A percentile compares a stretch with the other conserved stretches of the same genome.
Conservation (phyloP, 805 yeast genomes). For the Saturnispora serradocipensis region DNA sequence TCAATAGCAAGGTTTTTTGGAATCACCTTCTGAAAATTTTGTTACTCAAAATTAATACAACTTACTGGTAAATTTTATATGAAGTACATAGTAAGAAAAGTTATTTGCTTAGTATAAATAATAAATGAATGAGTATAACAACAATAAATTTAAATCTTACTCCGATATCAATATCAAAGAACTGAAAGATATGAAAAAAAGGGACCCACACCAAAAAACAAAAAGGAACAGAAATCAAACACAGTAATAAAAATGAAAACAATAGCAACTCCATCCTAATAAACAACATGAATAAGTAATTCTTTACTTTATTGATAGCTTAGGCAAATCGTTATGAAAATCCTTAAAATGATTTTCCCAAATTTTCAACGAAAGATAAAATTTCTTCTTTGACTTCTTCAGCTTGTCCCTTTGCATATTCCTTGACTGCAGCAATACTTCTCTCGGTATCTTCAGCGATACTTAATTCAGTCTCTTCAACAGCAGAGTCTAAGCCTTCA, state of each 20-base stretch:
- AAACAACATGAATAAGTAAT: neutral
- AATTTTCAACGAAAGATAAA: constrained; percentile 16
- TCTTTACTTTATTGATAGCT: neutral
- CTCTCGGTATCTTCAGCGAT: constrained; percentile 17
- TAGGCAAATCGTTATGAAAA: neutral
- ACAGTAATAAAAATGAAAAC: neutral
- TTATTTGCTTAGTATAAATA: neutral
- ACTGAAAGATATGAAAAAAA: neutral
- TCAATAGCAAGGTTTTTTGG: constrained; percentile 1
- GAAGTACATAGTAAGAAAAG: neutral
- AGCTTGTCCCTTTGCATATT: constrained; percentile 17
- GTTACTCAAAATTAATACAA: neutral
- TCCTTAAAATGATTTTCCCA: constrained; percentile 14
- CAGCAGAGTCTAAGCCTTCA: neutral
- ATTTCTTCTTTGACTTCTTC: constrained; percentile 17
- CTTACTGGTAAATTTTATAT: neutral
- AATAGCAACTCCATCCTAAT: neutral
- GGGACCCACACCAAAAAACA: neutral
- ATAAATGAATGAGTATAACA: neutral
- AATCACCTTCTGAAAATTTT: neutral
- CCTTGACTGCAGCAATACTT: constrained; percentile 16
- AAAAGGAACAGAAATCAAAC: neutral
- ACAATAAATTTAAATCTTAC: neutral
- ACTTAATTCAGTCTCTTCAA: constrained; percentile 17
- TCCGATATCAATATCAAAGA: neutral